Base-by-base conservation (phyloP, 2,329 filamentous ascomycete genomes). In the Apiospora malaysiana region DNA sequence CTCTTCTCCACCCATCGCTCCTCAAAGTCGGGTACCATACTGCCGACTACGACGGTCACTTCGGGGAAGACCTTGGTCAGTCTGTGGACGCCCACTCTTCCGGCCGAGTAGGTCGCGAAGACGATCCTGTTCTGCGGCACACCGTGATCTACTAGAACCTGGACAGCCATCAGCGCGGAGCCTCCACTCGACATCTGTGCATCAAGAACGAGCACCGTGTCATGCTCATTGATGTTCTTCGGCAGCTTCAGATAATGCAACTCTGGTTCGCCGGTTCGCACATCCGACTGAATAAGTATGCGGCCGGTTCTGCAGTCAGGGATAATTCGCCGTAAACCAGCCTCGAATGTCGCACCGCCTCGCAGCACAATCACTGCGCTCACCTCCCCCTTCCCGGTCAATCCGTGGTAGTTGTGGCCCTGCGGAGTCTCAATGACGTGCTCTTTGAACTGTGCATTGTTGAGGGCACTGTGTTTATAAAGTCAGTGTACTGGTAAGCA, bases 111-210 rank as follows among this genome's bases (percentile, higher is more conserved):
- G 4, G 95, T 97, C 49, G 97, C 95, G 79, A 98, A 92, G 45
- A 98, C 93, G 74, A 99, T 97, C 74, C 88, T 91, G 65, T 94
- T 89, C 78, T 96, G 91, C 7, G 89, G 84, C 8, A 98, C 95
- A 14, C 96, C 96, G 78, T 98, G 95, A 80, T 99, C 96, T 21
- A 97, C 90, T 69, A 99, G 85, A n/a, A 98, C 94, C 78, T 96
- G 93, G 56, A 98, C 95, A 0, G 96, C 94, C 96, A 99, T 99
- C 71, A 99, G 84, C 0, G 89, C 90, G 21, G 90, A 89, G 46
- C 95, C 95, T 59, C 96, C 96, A 72, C 92, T 95, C 37, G 94
- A 94, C 93, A 98, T 98, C 79, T 99, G 96, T 18, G 95, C 92
- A 81, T 98, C 96, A 25, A 98, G 85, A 9, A 99, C 85, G 72